Conservation (phyloP, 345 rosid species). For the Gossypium australe region DNA sequence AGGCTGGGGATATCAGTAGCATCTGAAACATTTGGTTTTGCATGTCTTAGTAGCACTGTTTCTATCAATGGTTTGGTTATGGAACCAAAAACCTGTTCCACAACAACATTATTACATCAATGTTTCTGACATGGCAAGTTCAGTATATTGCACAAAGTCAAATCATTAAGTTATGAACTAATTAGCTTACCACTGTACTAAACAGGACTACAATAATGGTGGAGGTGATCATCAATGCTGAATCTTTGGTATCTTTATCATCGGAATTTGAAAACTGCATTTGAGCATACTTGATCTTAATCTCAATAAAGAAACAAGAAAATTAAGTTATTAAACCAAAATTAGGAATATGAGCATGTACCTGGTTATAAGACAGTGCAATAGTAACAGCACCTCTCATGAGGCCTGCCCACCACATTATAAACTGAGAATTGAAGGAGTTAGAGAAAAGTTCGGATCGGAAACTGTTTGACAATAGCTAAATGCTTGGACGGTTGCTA, state of each 20-base stretch:
- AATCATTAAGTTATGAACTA: background rate
- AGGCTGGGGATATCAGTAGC: conserved; percentile 39
- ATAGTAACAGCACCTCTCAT: conserved; percentile 76
- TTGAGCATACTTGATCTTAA: background rate
- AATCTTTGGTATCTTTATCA: conserved; percentile 4
- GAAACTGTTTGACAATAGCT: background rate
- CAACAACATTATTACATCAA: background rate
- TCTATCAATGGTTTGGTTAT: conserved; percentile 56
- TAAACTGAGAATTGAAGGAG: conserved; percentile 38
- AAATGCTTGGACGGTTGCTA: background rate
- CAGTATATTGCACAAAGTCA: background rate
- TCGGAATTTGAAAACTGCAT: conserved; percentile 41
- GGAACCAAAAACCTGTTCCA: conserved; percentile 53
- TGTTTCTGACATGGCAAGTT: background rate
- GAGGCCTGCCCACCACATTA: conserved; percentile 81
- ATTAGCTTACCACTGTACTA: conserved; percentile 50
- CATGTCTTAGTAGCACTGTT: conserved; percentile 35
- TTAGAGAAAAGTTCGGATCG: conserved; percentile 8
- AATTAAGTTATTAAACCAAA: background rate
- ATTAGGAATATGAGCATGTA: background rate
- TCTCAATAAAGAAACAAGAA: conserved; percentile 3
- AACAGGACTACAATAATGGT: conserved; percentile 65
- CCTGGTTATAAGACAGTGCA: conserved; percentile 60
- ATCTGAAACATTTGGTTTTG: conserved; percentile 35
- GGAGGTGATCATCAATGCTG: conserved; percentile 46